Base-by-base conservation (phyloP, 2,329 filamentous ascomycete genomes). In the Colletotrichum sp. region DNA sequence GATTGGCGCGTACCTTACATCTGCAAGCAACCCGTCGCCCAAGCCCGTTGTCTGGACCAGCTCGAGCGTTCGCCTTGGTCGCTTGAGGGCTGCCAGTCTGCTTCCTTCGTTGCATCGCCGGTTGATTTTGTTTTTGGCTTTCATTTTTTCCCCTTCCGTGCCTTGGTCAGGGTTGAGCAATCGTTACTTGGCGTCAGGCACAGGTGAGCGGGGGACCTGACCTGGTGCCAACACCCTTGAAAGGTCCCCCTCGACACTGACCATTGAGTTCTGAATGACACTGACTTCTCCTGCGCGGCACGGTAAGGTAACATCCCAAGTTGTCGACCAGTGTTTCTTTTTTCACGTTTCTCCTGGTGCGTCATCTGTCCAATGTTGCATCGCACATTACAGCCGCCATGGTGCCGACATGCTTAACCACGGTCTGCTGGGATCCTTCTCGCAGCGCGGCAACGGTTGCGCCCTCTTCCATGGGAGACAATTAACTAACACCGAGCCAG, bases 1-100 rank as follows among this genome's bases (percentile, higher is more conserved):
- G 71, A 76, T 76, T 76, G 74, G 74, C 36, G 66, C 43, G 74
- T 76, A 64, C 74, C 74, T 75, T 76, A 56, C 74, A 76, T 56
- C 58, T 76, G 74, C 70, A 74, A 76, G 74, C 64, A 74, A 76
- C 74, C 74, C 65, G 58, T 58, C 61, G 34, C 64, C 58, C 22
- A 25, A 43, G 27, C 36, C 55, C 34, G 18, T 28, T 34, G 56
- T 56, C 65, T 56, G 66, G 55, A 43, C 67, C 55, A 68, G 73
- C 73, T 68, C 43, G 56, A 16, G 34, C 64, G 64, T 34, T 68
- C 65, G 62, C 55, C 62, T 32, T 62, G 48, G 30, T 71, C 61
- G n/a, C 48, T 43, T 68, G 28, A 30, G 28, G 58, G 58, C 58
- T 61, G 58, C 10, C 39, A 32, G 36, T 36, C 39, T 52, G 34